A percentile compares a stretch with the other conserved stretches of the same genome.
Conservation (phyloP, 2,329 filamentous ascomycete genomes). For the Fusarium sp. region DNA sequence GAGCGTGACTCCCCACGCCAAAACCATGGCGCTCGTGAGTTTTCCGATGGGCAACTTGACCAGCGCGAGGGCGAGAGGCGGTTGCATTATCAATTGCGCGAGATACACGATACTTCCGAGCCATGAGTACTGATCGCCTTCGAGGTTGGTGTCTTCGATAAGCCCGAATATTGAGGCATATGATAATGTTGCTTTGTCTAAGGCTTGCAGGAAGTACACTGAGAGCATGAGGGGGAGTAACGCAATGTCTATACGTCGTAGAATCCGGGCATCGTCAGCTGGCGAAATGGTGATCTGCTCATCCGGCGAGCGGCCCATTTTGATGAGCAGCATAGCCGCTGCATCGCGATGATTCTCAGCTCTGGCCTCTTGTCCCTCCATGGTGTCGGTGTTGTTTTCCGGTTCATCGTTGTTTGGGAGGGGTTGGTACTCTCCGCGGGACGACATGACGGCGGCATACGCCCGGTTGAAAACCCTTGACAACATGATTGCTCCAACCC, state of each 20-base stretch:
- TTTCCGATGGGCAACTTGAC: conserved; percentile 71
- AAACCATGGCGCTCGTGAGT: conserved; percentile 66
- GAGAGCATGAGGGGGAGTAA: conserved; percentile 61
- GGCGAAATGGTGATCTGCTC: conserved; percentile 48
- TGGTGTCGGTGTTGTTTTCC: conserved; percentile 6
- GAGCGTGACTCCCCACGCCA: conserved; percentile 65
- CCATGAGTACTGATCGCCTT: conserved; percentile 69
- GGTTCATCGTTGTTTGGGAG: conserved; percentile 37
- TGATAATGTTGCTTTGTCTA: conserved; percentile 70
- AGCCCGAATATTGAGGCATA: conserved; percentile 74
- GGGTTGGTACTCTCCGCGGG: conserved; percentile 37
- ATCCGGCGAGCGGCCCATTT: conserved; percentile 50
- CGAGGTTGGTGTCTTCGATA: conserved; percentile 65
- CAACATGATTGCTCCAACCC: conserved; percentile 32
- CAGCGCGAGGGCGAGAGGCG: conserved; percentile 64
- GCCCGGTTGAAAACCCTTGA: conserved; percentile 25
- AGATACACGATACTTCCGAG: conserved; percentile 70
- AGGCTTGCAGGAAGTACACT: conserved; percentile 71
- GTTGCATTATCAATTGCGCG: conserved; percentile 69
- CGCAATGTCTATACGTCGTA: conserved; percentile 53
- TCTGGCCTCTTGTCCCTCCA: neutral
- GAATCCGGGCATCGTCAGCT: conserved; percentile 49
- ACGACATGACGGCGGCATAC: neutral
- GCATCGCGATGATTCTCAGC: conserved; percentile 50
- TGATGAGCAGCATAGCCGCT: conserved; percentile 58